phyloP scores from a whole-genome alignment of 1,139 yeast species.

The Nakaseomyces bracarensis region DNA sequence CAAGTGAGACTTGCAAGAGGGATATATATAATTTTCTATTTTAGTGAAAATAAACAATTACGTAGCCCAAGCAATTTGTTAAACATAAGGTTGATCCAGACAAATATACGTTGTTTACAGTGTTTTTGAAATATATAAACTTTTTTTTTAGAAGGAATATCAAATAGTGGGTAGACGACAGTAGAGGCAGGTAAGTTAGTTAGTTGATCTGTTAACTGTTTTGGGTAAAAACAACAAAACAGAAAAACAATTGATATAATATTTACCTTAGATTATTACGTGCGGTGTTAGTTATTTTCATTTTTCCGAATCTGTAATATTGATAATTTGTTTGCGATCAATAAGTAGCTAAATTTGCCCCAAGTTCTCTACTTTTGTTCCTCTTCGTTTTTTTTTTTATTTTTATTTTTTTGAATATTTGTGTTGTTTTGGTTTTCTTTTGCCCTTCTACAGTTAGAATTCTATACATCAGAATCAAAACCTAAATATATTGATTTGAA shows the following conservation, averaged over 20 bases:
- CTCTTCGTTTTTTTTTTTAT: no score
- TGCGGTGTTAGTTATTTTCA: not conserved
- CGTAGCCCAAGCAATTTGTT: not conserved
- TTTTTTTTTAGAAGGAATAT: no score
- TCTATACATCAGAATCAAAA: not conserved
- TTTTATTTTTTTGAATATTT: not conserved
- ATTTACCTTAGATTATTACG: not conserved
- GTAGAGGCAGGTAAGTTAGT: no score
- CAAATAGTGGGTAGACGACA: no score
- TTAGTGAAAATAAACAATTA: not conserved
- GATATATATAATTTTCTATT: no score
- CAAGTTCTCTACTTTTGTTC: not conserved
- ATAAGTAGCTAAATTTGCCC: not conserved
- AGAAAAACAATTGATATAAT: not conserved
- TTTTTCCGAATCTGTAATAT: not conserved
- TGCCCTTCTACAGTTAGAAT: no score
- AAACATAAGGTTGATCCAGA: not conserved
- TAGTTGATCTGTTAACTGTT: not conserved
- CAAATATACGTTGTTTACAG: no score
- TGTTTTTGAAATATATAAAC: no score
- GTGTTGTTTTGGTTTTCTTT: not conserved
- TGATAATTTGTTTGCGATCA: not conserved
- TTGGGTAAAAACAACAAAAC: not conserved
- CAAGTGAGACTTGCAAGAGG: not conserved
- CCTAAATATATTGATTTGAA: not conserved